Evolutionary conservation across 2,329 filamentous ascomycete genomes (phyloP), one percentile per base, ranked within the genome.

Genomic region (Camillea tinctor): DNA sequence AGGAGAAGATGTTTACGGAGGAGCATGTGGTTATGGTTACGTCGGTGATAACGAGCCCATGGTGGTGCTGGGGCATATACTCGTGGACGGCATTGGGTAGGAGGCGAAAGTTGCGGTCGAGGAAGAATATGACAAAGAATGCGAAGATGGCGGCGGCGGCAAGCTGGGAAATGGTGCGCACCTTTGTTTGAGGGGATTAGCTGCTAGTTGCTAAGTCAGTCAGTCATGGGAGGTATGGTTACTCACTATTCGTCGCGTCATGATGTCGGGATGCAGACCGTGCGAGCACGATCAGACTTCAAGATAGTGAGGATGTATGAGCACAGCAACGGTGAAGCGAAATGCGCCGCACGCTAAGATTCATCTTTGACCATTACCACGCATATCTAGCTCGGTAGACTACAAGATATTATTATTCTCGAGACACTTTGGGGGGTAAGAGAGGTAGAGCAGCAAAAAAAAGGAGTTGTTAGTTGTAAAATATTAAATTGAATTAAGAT

Each of bases 21-120:
- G 89, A 92, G 77, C 93, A 97, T 55, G 84, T 88, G 19, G 85
- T 84, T 64, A 97, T 83, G 36, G 88, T 91, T 61, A 97, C 82
- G 77, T 97, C 93, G 72, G 92, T 96, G 69, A 97, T 86, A 70
- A 96, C 88, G 61, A 90, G 84, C 64, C 93, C 93, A 50, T 91
- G 86, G 72, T 96, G 91, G 76, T 97, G 93, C 63, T 88, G 85
- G 23, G 93, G 93, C 70, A 96, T 87, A 75, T 94, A 91, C 74
- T 87, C 90, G 80, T 97, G 93, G 67, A 97, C 89, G 61, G 89
- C 86, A 70, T 88, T 87, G 50, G 93, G 93, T 40, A 97, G 86
- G 61, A 97, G 90, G 67, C 91, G 86, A 79, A 95, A 96, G 73
- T 90, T 91, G 72, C 88, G 91, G 78, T 97, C 93, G 79, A 97